phyloP scores from a whole-genome alignment of 768 basidiomycete genomes.

The Boletellus ananas region DNA sequence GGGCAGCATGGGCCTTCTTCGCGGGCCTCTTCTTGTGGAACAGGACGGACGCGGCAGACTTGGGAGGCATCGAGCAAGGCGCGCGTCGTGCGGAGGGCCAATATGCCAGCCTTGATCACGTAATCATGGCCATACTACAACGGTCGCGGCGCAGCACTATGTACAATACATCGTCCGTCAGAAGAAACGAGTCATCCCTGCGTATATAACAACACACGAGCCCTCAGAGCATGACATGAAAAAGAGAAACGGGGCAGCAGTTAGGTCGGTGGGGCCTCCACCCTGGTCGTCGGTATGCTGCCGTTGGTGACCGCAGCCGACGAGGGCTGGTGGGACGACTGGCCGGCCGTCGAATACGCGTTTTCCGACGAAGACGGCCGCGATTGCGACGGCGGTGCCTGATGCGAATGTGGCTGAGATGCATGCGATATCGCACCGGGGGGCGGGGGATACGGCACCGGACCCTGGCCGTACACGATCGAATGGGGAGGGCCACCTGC shows the following conservation, averaged over 20 bases:
- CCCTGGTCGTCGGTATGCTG: conserved; percentile 37
- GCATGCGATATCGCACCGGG: conserved; percentile 44
- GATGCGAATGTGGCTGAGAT: conserved; percentile 31
- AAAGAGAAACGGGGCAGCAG: conserved; percentile 1
- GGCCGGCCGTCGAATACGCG: conserved; percentile 41
- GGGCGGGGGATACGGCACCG: conserved; percentile 45
- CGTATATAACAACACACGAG: conserved; percentile 19
- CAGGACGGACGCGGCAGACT: conserved; percentile 47
- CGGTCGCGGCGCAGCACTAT: conserved; percentile 22
- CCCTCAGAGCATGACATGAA: conserved; percentile 3
- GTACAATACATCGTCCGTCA: conserved; percentile 29
- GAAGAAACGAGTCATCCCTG: conserved; percentile 21
- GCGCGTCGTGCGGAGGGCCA: neutral
- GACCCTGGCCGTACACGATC: conserved; percentile 50
- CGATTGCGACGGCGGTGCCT: conserved; percentile 36
- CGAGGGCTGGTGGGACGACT: conserved; percentile 27
- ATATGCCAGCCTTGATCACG: conserved; percentile 19
- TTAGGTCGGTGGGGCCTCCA: conserved; percentile 41
- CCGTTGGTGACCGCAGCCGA: conserved; percentile 38
- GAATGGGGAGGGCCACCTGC: conserved; percentile 46
- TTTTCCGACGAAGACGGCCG: conserved; percentile 65
- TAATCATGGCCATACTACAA: conserved; percentile 21
- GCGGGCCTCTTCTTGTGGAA: conserved; percentile 61
- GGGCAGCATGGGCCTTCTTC: conserved; percentile 24
- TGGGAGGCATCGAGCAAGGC: conserved; percentile 24